Evolutionary conservation across 495 filamentous ascomycete species (phyloP), one percentile per base, ranked within the genome.

Genomic region (Podospora conica): DNA sequence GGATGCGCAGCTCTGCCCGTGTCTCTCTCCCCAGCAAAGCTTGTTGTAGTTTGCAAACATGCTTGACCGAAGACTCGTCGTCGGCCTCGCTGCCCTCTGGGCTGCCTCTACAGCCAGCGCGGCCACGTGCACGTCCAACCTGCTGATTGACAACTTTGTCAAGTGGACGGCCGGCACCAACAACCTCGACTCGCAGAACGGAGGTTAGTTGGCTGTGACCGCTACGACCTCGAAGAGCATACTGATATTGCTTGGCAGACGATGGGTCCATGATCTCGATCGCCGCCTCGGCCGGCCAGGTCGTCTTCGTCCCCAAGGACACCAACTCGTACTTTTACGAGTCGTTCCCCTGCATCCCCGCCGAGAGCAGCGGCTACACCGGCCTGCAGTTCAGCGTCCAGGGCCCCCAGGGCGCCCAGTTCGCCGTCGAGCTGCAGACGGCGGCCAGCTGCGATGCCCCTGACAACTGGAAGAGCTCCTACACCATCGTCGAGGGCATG

Each of bases 101-200:
- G 58, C 68, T 27, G 70, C 69, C 66, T 25, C 69, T 53, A 53
- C 59, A 29, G 72, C 60, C 60, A 63, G 31, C 11, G 75, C 75
- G 27, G 75, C 74, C n/a, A 78, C 78, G 24, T 87, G 85, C 73
- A 78, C 73, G 55, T 65, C 78, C 25, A 79, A 84, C 66, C 72
- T 87, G 9, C 53, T 84, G n/a, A 75, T 88, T 65, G 85, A 88
- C 69, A 76, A 88, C 74, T 88, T 85, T 71, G 71, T 81, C 15
- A 78, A 79, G 40, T 88, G 80, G 77, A 75, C 78, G 7, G 73
- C 58, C 28, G 81, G 85, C 66, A 71, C 73, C 54, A 88, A 87
- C 67, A 78, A 74, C 56, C 69, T 86, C 33, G 71, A 75, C 27
- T 61, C 81, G 76, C 69, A 82, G 76, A 66, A 85, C 77, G 73